phyloP scores from a whole-genome alignment of 768 basidiomycete genomes.

The Porphyrellus cyaneotinctus region DNA sequence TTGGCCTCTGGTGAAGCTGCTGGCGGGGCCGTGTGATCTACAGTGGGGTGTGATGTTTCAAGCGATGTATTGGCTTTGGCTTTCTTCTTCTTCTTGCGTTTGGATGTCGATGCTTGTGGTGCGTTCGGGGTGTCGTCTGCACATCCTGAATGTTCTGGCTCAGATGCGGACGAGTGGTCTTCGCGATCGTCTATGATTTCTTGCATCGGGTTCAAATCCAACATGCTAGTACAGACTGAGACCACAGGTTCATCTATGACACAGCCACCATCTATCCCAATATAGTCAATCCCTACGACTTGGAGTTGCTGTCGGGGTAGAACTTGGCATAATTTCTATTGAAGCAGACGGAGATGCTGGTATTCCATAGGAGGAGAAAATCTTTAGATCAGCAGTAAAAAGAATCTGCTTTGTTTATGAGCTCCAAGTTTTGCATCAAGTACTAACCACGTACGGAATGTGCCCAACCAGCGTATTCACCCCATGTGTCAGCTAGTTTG shows the following conservation, averaged over 20 bases:
- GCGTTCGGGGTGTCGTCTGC: conserved; percentile 9
- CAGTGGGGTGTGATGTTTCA: conserved; percentile 43
- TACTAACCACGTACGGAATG: conserved; percentile 56
- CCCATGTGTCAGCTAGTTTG: conserved; percentile 68
- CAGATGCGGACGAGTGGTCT: conserved; percentile 29
- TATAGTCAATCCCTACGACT: no score
- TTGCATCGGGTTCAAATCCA: conserved; percentile 34
- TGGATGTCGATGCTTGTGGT: conserved; percentile 37
- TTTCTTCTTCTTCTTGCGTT: conserved; percentile 89
- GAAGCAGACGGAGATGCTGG: conserved; percentile 19
- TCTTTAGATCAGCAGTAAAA: conserved; percentile 71
- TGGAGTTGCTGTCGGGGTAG: conserved; percentile 30
- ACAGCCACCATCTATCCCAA: conserved; percentile 21
- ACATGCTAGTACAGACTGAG: conserved; percentile 1
- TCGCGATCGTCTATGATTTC: conserved; percentile 42
- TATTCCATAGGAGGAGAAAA: conserved; percentile 59
- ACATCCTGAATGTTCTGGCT: conserved; percentile 24
- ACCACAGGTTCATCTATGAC: not conserved
- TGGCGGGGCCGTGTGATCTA: conserved; percentile 64
- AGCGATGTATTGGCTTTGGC: conserved; percentile 56
- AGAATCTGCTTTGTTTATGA: conserved; percentile 46
- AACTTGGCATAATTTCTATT: conserved; percentile 10
- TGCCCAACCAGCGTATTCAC: conserved; percentile 85
- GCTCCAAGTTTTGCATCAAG: not conserved
- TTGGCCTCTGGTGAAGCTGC: conserved; percentile 53